A percentile compares a stretch with the other conserved stretches of the same genome.
Conservation (phyloP, 139 green algal genomes). For the Gonium pectorale region DNA sequence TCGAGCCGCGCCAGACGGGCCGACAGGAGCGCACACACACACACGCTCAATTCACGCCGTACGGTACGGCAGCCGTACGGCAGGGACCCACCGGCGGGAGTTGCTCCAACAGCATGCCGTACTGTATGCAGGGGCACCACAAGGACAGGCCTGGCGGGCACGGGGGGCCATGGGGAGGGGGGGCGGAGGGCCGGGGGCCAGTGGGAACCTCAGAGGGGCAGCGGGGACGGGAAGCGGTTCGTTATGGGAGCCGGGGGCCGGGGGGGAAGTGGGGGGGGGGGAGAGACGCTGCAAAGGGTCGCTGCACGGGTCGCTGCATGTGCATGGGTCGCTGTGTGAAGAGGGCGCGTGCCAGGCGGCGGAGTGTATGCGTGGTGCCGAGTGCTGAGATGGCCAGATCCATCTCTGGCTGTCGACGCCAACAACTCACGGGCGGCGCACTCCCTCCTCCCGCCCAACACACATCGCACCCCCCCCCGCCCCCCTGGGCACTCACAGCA, state of each 20-base stretch:
- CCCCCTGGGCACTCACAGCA: slow-evolving; percentile 13
- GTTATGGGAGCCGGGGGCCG: no score
- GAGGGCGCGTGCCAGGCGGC: neutral
- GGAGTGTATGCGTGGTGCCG: no score
- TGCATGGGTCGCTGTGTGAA: neutral
- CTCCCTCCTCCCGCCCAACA: neutral
- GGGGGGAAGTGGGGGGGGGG: no score
- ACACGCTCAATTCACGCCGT: no score
- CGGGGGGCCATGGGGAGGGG: no score
- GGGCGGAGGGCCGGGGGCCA: no score
- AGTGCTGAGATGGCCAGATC: no score
- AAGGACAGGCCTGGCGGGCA: neutral
- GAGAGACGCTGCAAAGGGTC: no score
- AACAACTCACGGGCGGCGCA: neutral
- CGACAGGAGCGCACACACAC: no score
- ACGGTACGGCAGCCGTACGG: neutral
- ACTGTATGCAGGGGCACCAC: slow-evolving; percentile 37
- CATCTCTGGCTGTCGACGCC: no score
- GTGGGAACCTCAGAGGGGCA: neutral
- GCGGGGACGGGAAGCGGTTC: no score
- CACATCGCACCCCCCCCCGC: neutral
- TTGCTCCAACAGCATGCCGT: slow-evolving; percentile 24
- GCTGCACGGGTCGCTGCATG: neutral
- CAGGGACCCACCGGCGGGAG: slow-evolving; percentile 15
- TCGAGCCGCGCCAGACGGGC: no score